Evolutionary conservation across 768 basidiomycete genomes (phyloP).

Genomic region (Phallus indusiatus): DNA sequence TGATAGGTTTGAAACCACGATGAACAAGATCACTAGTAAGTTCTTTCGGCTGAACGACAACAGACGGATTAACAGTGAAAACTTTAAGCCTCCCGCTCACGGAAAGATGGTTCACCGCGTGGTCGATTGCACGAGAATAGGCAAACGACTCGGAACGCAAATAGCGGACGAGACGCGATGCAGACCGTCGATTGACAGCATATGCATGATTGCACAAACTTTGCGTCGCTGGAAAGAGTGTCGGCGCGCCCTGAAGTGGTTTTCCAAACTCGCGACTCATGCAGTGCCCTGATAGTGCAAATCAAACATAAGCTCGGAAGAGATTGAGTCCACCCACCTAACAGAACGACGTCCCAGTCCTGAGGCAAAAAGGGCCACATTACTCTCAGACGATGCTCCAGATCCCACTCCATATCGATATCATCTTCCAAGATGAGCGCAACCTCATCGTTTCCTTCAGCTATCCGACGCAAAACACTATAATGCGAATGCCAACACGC

Average conservation of each 20-base stretch:
- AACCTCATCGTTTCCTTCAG: conserved; percentile 22
- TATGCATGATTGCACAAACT: conserved; percentile 68
- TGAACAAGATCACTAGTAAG: neutral
- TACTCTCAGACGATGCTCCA: conserved; percentile 28
- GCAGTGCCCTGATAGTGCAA: conserved; percentile 1
- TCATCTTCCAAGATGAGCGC: conserved; percentile 69
- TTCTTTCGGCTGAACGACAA: conserved; percentile 55
- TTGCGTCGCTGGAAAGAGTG: conserved; percentile 51
- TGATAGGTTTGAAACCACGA: neutral
- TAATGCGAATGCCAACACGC: conserved; percentile 3
- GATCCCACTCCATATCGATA: conserved; percentile 65
- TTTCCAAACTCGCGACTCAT: neutral
- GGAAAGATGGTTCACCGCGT: conserved; percentile 62
- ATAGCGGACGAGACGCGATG: conserved; percentile 48
- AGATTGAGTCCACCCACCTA: conserved; percentile 36
- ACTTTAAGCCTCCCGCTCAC: conserved; percentile 42
- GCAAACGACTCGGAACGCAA: conserved; percentile 59
- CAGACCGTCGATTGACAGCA: conserved; percentile 43
- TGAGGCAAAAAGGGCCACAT: conserved; percentile 46
- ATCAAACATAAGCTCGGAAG: neutral
- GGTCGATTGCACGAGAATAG: conserved; percentile 70
- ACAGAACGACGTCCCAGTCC: conserved; percentile 66
- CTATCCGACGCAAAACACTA: neutral
- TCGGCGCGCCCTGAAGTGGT: conserved; percentile 36
- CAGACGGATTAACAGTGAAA: conserved; percentile 58